Evolutionary conservation across 2,329 filamentous ascomycete genomes (phyloP).

Genomic region (Diaporthe ampelina): DNA sequence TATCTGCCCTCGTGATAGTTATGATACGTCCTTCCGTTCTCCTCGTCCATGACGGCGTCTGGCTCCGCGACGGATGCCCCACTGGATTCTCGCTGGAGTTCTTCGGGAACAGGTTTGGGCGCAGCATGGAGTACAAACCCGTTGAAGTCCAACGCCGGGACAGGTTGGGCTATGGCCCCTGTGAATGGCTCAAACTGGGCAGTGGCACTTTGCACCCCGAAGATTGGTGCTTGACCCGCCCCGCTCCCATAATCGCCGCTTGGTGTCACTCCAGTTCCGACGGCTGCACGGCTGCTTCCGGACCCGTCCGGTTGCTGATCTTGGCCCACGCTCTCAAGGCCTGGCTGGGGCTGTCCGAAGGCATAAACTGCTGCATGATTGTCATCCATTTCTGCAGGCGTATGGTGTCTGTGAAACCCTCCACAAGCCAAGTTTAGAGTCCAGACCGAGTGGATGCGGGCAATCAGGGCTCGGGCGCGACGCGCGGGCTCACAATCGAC

Average conservation of each 20-base stretch:
- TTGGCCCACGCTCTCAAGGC: background rate
- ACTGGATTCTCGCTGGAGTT: slow-evolving; percentile 36
- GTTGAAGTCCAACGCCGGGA: slow-evolving; percentile 31
- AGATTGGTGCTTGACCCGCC: background rate
- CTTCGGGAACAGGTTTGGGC: slow-evolving; percentile 35
- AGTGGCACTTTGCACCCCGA: background rate
- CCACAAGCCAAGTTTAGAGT: background rate
- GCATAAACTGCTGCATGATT: background rate
- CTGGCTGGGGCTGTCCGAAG: slow-evolving; percentile 4
- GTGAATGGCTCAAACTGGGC: slow-evolving; percentile 2
- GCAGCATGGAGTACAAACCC: slow-evolving; percentile 36
- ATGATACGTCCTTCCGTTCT: slow-evolving; percentile 39
- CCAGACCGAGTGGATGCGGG: slow-evolving; percentile 2
- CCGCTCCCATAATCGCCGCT: background rate
- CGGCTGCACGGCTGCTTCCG: background rate
- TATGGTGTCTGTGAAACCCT: background rate
- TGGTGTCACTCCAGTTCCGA: background rate
- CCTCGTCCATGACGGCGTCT: slow-evolving; percentile 34
- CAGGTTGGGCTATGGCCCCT: background rate
- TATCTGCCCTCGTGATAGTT: slow-evolving; percentile 38
- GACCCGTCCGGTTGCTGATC: background rate
- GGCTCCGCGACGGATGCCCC: slow-evolving; percentile 38
- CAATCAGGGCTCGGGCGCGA: background rate
- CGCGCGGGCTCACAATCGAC: background rate
- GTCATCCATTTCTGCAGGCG: slow-evolving; percentile 1